phyloP scores from a whole-genome alignment of 2,329 filamentous ascomycete genomes.

The Dendryphion nanum region DNA sequence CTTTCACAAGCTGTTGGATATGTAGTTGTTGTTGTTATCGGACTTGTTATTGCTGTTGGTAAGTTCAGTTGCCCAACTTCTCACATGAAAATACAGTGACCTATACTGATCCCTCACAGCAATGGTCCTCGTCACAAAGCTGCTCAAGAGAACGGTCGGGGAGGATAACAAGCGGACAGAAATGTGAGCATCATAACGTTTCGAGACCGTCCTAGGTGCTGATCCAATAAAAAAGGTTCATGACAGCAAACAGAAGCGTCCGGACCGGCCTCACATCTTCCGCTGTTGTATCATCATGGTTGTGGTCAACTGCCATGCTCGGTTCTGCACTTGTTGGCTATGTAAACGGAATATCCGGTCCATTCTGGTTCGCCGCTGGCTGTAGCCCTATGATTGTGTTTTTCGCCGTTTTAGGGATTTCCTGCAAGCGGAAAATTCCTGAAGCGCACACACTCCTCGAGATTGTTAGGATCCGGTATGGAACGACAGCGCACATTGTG shows the following conservation, averaged over 20 bases:
- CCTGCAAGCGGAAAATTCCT: conserved; percentile 53
- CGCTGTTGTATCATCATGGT: conserved; percentile 38
- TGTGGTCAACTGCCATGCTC: conserved; percentile 54
- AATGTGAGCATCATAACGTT: conserved; percentile 37
- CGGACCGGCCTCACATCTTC: conserved; percentile 18
- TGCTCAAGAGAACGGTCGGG: conserved; percentile 50
- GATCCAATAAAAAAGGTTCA: conserved; percentile 24
- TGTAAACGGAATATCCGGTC: conserved; percentile 54
- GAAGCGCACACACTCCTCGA: conserved; percentile 56
- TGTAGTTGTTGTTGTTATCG: conserved; percentile 43
- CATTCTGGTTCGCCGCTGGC: conserved; percentile 57
- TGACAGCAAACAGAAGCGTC: conserved; percentile 23
- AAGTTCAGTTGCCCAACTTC: conserved; percentile 4
- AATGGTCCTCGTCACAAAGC: conserved; percentile 49
- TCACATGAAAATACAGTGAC: neutral
- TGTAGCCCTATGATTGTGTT: conserved; percentile 58
- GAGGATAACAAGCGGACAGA: conserved; percentile 56
- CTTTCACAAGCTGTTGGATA: conserved; percentile 40
- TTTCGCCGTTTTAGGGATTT: conserved; percentile 53
- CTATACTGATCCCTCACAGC: conserved; percentile 20
- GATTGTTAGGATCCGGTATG: conserved; percentile 53
- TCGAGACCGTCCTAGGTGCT: neutral
- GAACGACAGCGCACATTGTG: conserved; percentile 49
- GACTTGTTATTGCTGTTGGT: conserved; percentile 43
- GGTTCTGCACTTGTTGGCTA: conserved; percentile 54